Evolutionary conservation across 2,329 filamentous ascomycete species (phyloP), one percentile per base, ranked within the genome.

Genomic region (Ophiostoma ips): DNA sequence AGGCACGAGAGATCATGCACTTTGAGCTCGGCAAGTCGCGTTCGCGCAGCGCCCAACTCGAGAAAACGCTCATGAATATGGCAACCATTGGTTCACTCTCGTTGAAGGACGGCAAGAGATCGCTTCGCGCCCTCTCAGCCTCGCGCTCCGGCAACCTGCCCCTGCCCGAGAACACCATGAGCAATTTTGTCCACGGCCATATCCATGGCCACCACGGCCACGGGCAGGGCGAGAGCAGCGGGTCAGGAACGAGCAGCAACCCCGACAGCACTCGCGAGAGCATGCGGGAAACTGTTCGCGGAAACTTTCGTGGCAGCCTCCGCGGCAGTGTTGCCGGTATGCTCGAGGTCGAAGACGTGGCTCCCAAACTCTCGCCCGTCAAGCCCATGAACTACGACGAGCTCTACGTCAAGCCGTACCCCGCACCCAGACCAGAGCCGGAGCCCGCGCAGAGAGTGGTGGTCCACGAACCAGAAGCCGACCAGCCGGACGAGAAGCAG

Each of bases 21-120:
- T 62, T 69, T 58, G 67, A 70, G 54, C 60, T 71, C 59, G 64
- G 67, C 55, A 71, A 66, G 57, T 59, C 64, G 52, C 71, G 71
- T 51, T 66, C 68, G 51, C 68, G 67, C 56, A 76, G 71, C 58
- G 62, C 73, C 37, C 72, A 76, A 54, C 63, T 75, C 48, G 70
- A 74, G 52, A 65, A 62, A 52, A 54, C 53, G 5, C 31, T 57
- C 28, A 36, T 48, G 15, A 55, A 46, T 24, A 51, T 56, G 18
- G 51, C 52, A 2, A 19, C 52, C 0, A 24, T 55, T 9, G 51
- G 54, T 33, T 45, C 46, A 10, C 15, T 45, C 15, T 36, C 53
- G 9, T 43, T 55, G 11, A 13, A 36, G 5, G 54, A 60, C 36
- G 55, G 59, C 37, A 52, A 50, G 16, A 49, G 50, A 12, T 51